phyloP scores from a whole-genome alignment of 768 basidiomycete genomes.

The Mycena vulgaris region DNA sequence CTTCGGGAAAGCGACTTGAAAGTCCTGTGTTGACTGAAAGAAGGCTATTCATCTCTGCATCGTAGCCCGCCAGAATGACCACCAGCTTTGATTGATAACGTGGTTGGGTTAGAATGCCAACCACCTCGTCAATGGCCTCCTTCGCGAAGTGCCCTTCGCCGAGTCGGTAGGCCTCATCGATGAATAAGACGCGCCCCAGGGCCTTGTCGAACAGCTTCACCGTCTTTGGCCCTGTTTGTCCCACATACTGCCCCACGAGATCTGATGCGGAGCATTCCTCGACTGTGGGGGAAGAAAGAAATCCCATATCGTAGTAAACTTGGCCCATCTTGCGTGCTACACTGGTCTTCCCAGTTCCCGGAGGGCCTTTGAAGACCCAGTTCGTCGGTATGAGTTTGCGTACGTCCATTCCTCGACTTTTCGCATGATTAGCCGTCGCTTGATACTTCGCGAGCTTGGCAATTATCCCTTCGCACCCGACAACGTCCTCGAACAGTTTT shows the following conservation, averaged over 20 bases:
- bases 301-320: conserved; percentile 68
- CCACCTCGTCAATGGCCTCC: conserved; percentile 82
- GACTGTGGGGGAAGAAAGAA: conserved; percentile 65
- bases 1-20: conserved; percentile 78
- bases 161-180: conserved; percentile 81
- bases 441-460: conserved; percentile 68
- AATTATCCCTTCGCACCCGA: conserved; percentile 72
- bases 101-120: conserved; percentile 72
- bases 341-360: conserved; percentile 72
- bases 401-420: conserved; percentile 57
- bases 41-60: conserved; percentile 75
- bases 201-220: conserved; percentile 73
- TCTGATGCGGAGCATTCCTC: conserved; percentile 80
- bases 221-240: conserved; percentile 81
- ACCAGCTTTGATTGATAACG: conserved; percentile 72
- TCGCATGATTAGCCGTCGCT: conserved; percentile 60
- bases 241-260: conserved; percentile 78
- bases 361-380: conserved; percentile 83
- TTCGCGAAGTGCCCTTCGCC: conserved; percentile 74
- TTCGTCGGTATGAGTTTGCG: conserved; percentile 73
- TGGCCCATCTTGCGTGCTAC: conserved; percentile 67
- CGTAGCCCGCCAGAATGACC: conserved; percentile 81
- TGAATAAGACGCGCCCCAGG: conserved; percentile 76
- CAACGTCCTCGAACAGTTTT: conserved; percentile 73
- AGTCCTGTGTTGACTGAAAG: conserved; percentile 73